Evolutionary conservation across 2,329 filamentous ascomycete genomes (phyloP).

Genomic region (Fusarium transvaalense): DNA sequence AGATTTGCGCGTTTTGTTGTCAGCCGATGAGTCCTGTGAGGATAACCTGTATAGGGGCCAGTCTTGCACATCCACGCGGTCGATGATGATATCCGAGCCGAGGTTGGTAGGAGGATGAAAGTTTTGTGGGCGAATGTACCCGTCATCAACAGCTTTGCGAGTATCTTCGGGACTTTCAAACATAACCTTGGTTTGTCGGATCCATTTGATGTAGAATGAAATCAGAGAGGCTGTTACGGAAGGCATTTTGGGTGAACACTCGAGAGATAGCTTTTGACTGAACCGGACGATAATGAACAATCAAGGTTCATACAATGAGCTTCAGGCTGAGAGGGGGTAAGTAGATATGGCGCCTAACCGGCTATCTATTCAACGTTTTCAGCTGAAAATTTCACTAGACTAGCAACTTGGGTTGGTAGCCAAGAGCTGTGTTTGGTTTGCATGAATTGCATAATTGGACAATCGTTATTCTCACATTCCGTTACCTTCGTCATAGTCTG

Average conservation of each 20-base stretch:
- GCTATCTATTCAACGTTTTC: no score
- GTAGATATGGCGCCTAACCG: no score
- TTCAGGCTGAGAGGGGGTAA: no score
- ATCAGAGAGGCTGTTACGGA: neutral
- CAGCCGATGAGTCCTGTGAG: accelerated
- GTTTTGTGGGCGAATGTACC: neutral
- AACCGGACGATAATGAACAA: no score
- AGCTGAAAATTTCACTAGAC: no score
- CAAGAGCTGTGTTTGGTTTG: no score
- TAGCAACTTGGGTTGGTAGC: no score
- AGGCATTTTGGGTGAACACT: neutral
- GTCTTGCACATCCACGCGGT: conserved; percentile 7
- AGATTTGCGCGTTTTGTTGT: neutral
- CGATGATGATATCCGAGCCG: neutral
- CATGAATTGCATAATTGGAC: no score
- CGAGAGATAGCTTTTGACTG: no score
- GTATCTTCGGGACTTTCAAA: neutral
- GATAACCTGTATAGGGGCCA: conserved; percentile 7
- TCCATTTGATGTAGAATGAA: neutral
- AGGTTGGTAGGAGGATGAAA: neutral
- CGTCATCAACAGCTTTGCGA: neutral
- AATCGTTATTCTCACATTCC: no score
- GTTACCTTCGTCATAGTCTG: no score
- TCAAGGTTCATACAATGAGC: no score
- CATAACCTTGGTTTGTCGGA: neutral